phyloP scores from a whole-genome alignment of 1,139 yeast genomes.

The Magnusiomyces sp. region DNA sequence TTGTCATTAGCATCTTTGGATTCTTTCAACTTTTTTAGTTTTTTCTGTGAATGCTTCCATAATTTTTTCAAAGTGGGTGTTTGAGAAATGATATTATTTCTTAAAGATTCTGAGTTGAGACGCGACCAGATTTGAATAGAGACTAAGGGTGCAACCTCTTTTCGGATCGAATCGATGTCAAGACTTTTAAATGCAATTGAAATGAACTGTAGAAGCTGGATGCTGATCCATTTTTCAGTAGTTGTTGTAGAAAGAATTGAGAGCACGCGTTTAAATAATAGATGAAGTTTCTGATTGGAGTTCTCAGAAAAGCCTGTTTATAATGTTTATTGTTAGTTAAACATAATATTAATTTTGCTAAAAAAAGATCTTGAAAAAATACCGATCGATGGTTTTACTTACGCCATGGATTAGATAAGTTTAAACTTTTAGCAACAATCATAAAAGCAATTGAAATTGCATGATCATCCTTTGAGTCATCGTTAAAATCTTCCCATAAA shows the following conservation, averaged over 20 bases:
- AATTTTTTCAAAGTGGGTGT: constrained; percentile 21
- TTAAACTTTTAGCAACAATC: constrained; percentile 16
- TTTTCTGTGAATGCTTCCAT: constrained; percentile 24
- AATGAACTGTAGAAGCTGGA: constrained; percentile 24
- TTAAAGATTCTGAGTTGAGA: constrained; percentile 19
- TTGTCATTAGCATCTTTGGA: constrained; percentile 14
- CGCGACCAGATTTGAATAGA: constrained; percentile 35
- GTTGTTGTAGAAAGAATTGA: constrained; percentile 14
- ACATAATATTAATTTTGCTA: background rate
- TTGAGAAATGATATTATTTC: constrained; percentile 18
- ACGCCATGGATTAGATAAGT: constrained; percentile 15
- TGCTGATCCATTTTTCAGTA: constrained; percentile 11
- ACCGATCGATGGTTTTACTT: constrained; percentile 8
- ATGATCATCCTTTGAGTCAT: constrained; percentile 36
- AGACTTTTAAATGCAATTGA: constrained; percentile 22
- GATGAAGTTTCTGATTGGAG: constrained; percentile 22
- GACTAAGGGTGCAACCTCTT: constrained; percentile 32
- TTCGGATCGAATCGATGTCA: constrained; percentile 23
- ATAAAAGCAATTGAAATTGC: constrained; percentile 32
- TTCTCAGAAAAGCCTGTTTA: constrained; percentile 13
- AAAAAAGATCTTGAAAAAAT: background rate
- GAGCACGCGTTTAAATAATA: constrained; percentile 26
- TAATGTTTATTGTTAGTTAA: constrained; percentile 4
- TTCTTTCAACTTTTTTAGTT: constrained; percentile 20
- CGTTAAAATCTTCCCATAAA: constrained; percentile 38